phyloP scores from a whole-genome alignment of 2,329 filamentous ascomycete genomes.

The Arthrobotrys sphaeroides region DNA sequence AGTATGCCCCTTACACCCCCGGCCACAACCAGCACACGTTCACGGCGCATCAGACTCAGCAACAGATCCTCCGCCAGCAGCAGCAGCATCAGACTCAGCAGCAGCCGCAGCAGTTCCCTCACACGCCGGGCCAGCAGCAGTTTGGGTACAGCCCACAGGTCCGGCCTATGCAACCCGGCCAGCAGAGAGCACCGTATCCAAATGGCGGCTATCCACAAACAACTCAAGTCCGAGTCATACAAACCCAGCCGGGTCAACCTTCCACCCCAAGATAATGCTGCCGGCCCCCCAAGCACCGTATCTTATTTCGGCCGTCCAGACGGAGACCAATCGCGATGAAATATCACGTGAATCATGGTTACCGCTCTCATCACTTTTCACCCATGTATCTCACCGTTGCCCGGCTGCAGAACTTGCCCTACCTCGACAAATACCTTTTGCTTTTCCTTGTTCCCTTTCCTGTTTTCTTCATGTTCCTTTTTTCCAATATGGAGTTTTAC shows the following conservation, averaged over 20 bases:
- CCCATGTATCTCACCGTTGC: not conserved
- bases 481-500: conserved; percentile 18
- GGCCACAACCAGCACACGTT: conserved; percentile 37
- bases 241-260: conserved; percentile 18
- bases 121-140: conserved; percentile 33
- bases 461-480: not conserved
- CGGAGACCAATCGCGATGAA: too few species aligned
- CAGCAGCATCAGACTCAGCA: conserved; percentile 38
- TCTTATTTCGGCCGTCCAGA: not conserved
- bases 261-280: not conserved
- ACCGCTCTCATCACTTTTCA: not conserved
- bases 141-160: conserved; percentile 32
- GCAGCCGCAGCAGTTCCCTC: conserved; percentile 9
- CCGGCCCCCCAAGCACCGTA: too few species aligned
- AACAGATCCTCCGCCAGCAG: conserved; percentile 36
- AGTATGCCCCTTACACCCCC: conserved; percentile 17
- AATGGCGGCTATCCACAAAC: conserved; percentile 17
- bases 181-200: conserved; percentile 12
- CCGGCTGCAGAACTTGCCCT: not conserved
- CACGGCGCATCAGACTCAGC: conserved; percentile 46
- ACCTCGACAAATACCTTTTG: not conserved
- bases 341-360: not conserved
- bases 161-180: conserved; percentile 20
- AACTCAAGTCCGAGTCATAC: conserved; percentile 24
- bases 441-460: not conserved